Evolutionary conservation across 768 basidiomycete genomes (phyloP).

Genomic region (Termitomyces sp.): DNA sequence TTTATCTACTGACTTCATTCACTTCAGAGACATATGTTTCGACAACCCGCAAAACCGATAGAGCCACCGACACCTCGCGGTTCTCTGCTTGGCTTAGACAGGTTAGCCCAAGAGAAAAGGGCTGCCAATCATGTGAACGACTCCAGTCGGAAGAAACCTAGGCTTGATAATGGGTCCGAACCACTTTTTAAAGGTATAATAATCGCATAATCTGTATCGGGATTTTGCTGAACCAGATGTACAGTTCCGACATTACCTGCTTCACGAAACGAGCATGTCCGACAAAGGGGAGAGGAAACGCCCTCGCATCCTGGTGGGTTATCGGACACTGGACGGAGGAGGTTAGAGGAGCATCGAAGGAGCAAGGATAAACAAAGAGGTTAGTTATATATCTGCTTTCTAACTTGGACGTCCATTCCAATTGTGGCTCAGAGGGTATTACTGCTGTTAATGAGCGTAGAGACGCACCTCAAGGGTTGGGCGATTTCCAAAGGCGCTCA

Average conservation of each 20-base stretch:
- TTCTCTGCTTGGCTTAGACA: conserved; percentile 86
- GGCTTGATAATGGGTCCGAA: conserved; percentile 61
- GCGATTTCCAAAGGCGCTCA: conserved; percentile 90
- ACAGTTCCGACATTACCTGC: conserved; percentile 79
- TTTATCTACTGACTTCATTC: conserved; percentile 2
- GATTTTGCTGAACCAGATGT: conserved; percentile 11
- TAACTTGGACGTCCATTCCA: conserved; percentile 2
- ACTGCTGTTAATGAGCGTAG: conserved; percentile 53
- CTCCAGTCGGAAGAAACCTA: conserved; percentile 64
- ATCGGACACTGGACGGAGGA: conserved; percentile 66
- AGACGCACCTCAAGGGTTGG: conserved; percentile 75
- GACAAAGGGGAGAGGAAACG: conserved; percentile 85
- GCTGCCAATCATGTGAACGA: conserved; percentile 52
- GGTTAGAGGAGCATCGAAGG: conserved; percentile 76
- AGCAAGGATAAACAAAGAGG: conserved; percentile 71
- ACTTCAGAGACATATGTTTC: conserved; percentile 75
- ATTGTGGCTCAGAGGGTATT: conserved; percentile 61
- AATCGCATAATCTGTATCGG: too few species aligned
- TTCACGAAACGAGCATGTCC: conserved; percentile 48
- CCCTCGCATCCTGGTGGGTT: conserved; percentile 92
- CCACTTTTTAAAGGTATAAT: conserved; percentile 84
- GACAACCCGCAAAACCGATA: conserved; percentile 66
- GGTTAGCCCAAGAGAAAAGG: conserved; percentile 86
- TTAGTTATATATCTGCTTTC: conserved; percentile 23
- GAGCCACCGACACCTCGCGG: conserved; percentile 77